Evolutionary conservation across 2,329 filamentous ascomycete genomes (phyloP).

Genomic region (Phaeoacremonium minimum): DNA sequence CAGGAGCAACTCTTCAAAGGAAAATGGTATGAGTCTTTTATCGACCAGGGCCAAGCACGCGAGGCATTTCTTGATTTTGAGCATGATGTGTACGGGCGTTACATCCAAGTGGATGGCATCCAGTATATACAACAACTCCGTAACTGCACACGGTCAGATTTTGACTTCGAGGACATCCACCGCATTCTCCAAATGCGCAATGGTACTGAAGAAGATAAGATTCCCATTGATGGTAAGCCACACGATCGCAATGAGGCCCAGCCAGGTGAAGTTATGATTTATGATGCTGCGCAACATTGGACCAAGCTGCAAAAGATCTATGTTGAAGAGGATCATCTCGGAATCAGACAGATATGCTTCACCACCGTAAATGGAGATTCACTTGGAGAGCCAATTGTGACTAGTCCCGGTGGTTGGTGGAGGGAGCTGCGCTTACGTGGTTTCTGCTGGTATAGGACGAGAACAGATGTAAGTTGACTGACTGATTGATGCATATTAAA

Average conservation of each 20-base stretch:
- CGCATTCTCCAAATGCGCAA: no score
- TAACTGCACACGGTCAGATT: no score
- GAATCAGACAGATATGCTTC: not conserved
- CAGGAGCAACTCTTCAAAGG: not conserved
- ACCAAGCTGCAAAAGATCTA: not conserved
- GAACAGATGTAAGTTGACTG: not conserved
- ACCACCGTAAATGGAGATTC: not conserved
- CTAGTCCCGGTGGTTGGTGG: not conserved
- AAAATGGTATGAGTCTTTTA: not conserved
- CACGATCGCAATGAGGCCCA: not conserved
- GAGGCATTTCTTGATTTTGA: not conserved
- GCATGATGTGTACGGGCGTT: not conserved
- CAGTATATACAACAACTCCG: not conserved
- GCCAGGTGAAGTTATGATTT: not conserved
- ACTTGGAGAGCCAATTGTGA: not conserved
- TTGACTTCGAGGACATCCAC: no score
- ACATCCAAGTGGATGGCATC: not conserved
- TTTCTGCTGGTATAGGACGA: not conserved
- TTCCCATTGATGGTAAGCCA: no score
- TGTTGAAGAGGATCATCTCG: not conserved
- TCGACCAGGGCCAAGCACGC: not conserved
- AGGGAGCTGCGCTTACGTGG: not conserved
- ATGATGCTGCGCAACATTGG: not conserved
- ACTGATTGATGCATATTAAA: not conserved
- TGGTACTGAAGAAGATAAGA: no score